Evolutionary conservation across 169 alveolate species (phyloP).

Genomic region (Plasmodium reichenowi): DNA sequence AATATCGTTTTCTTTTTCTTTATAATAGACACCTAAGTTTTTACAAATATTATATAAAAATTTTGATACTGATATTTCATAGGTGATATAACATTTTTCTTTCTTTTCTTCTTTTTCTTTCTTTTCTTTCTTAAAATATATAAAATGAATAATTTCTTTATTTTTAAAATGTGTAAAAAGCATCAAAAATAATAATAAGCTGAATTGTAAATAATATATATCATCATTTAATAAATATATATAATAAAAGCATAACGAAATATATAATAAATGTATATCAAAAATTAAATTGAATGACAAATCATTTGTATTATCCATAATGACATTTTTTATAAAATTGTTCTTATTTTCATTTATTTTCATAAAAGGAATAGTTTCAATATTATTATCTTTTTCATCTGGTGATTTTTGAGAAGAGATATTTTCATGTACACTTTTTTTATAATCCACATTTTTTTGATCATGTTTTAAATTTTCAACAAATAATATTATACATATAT

Average conservation of each 20-base stretch:
- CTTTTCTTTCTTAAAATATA: background rate
- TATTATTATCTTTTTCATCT: background rate
- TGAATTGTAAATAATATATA: slow-evolving; percentile 14
- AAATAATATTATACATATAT: slow-evolving; percentile 10
- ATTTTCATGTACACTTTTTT: background rate
- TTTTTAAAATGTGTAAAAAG: slow-evolving; percentile 30
- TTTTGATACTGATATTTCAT: slow-evolving; percentile 23
- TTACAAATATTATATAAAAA: slow-evolving; percentile 46
- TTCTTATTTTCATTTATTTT: background rate
- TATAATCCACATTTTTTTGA: background rate
- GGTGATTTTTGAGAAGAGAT: background rate
- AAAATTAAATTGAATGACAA: background rate
- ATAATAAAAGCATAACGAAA: slow-evolving; percentile 63
- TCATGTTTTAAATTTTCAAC: slow-evolving; percentile 6
- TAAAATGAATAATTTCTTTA: slow-evolving; percentile 37
- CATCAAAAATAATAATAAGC: slow-evolving; percentile 37
- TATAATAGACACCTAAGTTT: slow-evolving; percentile 20
- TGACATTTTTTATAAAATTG: background rate
- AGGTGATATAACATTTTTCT: slow-evolving; percentile 12
- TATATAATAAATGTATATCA: slow-evolving; percentile 19
- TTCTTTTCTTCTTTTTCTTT: too few relatives aligned
- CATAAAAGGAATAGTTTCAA: background rate
- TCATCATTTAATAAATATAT: slow-evolving; percentile 55
- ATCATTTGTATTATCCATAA: background rate
- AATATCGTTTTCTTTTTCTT: slow-evolving; percentile 25